Evolutionary conservation across 495 filamentous ascomycete genomes (phyloP).

Genomic region (Margaritispora aquatica): DNA sequence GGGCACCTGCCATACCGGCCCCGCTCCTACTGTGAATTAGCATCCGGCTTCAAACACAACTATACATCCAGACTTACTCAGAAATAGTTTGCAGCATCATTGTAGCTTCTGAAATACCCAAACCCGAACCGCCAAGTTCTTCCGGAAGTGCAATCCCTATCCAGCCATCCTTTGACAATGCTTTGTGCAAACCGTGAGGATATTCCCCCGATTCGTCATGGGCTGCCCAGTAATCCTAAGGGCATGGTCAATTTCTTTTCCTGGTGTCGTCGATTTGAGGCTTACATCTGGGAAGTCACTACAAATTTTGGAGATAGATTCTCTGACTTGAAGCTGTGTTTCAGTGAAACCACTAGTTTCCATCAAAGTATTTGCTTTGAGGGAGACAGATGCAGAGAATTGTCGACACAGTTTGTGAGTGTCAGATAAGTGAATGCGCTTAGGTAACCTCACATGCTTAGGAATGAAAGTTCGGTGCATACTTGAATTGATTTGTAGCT

Average conservation of each 20-base stretch:
- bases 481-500: too few species aligned
- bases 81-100: conserved; percentile 83
- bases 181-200: conserved; percentile 66
- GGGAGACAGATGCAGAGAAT: conserved; percentile 12
- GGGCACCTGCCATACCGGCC: conserved; percentile 72
- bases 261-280: background rate
- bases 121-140: conserved; percentile 61
- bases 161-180: conserved; percentile 75
- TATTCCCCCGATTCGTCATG: conserved; percentile 61
- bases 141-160: conserved; percentile 73
- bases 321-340: conserved; percentile 63
- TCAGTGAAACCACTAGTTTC: conserved; percentile 66
- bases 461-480: conserved; percentile 9
- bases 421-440: background rate
- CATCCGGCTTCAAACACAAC: too few species aligned
- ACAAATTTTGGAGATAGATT: conserved; percentile 64
- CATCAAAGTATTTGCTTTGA: conserved; percentile 46
- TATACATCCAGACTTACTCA: conserved; percentile 43
- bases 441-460: background rate
- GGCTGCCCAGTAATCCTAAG: conserved; percentile 61
- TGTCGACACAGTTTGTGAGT: background rate
- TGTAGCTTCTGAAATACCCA: conserved; percentile 76
- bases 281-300: conserved; percentile 47
- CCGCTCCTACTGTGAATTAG: too few species aligned
- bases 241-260: conserved; percentile 4